Percentiles rank a stretch among this genome's conserved stretches.
Conservation (phyloP, 2,329 filamentous ascomycete species). For the Fusarium sp. region DNA sequence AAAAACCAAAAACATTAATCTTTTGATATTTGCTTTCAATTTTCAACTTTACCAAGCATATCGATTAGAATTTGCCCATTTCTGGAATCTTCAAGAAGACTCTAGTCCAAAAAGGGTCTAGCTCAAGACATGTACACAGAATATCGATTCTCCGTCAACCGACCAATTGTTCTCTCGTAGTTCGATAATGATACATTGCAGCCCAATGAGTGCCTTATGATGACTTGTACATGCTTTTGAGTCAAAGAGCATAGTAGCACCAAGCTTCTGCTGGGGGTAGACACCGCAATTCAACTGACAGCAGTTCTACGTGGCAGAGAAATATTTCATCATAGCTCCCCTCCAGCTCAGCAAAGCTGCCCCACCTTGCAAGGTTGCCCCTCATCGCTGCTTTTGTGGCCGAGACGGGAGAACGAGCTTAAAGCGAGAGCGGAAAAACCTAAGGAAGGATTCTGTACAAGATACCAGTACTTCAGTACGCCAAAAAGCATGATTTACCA, state of each 20-base stretch:
- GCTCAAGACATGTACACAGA: slow-evolving; percentile 15
- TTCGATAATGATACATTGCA: slow-evolving; percentile 9
- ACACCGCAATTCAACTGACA: slow-evolving; percentile 16
- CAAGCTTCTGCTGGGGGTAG: not conserved
- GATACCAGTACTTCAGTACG: not conserved
- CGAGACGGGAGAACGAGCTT: slow-evolving; percentile 4
- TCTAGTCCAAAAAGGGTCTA: slow-evolving; percentile 40
- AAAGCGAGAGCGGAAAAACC: slow-evolving; percentile 26
- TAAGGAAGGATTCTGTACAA: not conserved
- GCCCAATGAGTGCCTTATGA: slow-evolving; percentile 1
- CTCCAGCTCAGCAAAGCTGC: slow-evolving; percentile 52
- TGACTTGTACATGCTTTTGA: not conserved
- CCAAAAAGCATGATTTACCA: not conserved
- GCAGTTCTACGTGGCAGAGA: slow-evolving; percentile 36
- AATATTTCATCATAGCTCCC: slow-evolving; percentile 45
- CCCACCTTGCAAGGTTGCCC: slow-evolving; percentile 64
- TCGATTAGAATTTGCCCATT: slow-evolving; percentile 45
- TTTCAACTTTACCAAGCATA: slow-evolving; percentile 32
- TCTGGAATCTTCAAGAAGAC: slow-evolving; percentile 56
- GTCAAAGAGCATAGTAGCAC: not conserved
- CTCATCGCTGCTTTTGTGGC: slow-evolving; percentile 68
- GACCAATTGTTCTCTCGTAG: not conserved
- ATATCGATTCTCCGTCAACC: slow-evolving; percentile 31
- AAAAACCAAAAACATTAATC: slow-evolving; percentile 4
- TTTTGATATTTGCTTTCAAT: slow-evolving; percentile 17